These are phyloP conservation scores for Teratosphaeria viscida DNA, from an alignment of 2,329 filamentous ascomycete genomes.

Conservation along the genomic window DNA sequence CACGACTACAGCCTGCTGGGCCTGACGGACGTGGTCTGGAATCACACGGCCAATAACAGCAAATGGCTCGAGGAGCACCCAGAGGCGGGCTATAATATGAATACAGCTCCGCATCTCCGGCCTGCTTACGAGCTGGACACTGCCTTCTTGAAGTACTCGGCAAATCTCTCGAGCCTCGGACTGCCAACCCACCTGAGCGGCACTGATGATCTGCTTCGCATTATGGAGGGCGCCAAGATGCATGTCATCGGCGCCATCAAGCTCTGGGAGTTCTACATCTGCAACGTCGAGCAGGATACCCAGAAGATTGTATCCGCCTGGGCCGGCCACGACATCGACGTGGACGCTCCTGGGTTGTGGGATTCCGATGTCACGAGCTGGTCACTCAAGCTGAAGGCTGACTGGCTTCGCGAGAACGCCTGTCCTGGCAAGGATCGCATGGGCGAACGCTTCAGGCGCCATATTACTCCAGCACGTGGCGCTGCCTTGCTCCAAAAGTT, in stretches of 20 bases:
- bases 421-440: conserved; percentile 62
- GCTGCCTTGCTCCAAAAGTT: conserved; percentile 59
- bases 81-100: conserved; percentile 88
- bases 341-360: conserved; percentile 41
- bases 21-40: conserved; percentile 93
- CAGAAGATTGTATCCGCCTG: conserved; percentile 62
- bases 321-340: conserved; percentile 49
- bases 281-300: conserved; percentile 65
- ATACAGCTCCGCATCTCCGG: conserved; percentile 67
- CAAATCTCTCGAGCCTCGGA: conserved; percentile 53
- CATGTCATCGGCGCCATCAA: conserved; percentile 67
- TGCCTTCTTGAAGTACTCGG: conserved; percentile 56
- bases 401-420: conserved; percentile 58
- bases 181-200: conserved; percentile 65
- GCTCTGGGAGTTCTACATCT: conserved; percentile 88
- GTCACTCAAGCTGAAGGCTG: conserved; percentile 48
- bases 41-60: conserved; percentile 94
- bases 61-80: conserved; percentile 90
- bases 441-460: conserved; percentile 67
- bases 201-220: conserved; percentile 60
- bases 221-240: conserved; percentile 77
- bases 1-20: conserved; percentile 73
- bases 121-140: conserved; percentile 65
- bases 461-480: conserved; percentile 56
- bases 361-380: conserved; percentile 46